phyloP scores from a whole-genome alignment of 2,329 filamentous ascomycete genomes.

The Alternaria sp. region DNA sequence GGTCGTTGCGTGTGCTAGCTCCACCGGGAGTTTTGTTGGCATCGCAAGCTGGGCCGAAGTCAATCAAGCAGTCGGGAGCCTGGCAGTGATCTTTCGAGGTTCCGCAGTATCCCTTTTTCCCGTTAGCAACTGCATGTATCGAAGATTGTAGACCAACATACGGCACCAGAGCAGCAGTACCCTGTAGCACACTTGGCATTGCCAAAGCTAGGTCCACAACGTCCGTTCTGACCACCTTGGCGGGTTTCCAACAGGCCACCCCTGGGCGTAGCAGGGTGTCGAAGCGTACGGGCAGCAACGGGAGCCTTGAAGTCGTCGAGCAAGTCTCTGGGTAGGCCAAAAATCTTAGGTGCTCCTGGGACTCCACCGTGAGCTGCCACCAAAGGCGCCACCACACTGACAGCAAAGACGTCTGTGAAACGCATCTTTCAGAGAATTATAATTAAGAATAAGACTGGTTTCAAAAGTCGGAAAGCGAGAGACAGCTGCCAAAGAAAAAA shows the following conservation, averaged over 20 bases:
- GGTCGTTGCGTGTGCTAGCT: slow-evolving; percentile 60
- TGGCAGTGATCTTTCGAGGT: slow-evolving; percentile 63
- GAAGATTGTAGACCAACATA: slow-evolving; percentile 21
- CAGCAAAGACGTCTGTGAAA: slow-evolving; percentile 40
- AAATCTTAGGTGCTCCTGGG: slow-evolving; percentile 44
- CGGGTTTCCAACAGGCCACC: slow-evolving; percentile 39
- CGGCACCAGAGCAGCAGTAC: slow-evolving; percentile 48
- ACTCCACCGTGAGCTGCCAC: slow-evolving; percentile 45
- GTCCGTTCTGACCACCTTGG: slow-evolving; percentile 46
- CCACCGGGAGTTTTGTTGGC: slow-evolving; percentile 65
- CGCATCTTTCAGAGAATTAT: slow-evolving; percentile 31
- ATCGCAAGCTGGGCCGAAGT: slow-evolving; percentile 68
- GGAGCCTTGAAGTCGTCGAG: slow-evolving; percentile 34
- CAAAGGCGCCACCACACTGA: slow-evolving; percentile 39
- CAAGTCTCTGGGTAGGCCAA: slow-evolving; percentile 43
- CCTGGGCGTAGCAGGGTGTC: slow-evolving; percentile 23
- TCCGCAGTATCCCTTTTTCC: slow-evolving; percentile 60
- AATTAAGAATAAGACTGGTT: slow-evolving; percentile 5
- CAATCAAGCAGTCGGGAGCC: slow-evolving; percentile 68
- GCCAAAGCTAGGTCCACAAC: slow-evolving; percentile 41
- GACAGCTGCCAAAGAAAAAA: slow-evolving; percentile 5
- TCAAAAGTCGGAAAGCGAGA: slow-evolving; percentile 1
- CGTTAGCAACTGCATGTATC: slow-evolving; percentile 8
- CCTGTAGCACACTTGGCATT: slow-evolving; percentile 43
- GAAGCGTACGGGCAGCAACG: slow-evolving; percentile 32